These are phyloP conservation scores for Cyathus striatus DNA, from an alignment of 768 basidiomycete species.

Conservation along the genomic window DNA sequence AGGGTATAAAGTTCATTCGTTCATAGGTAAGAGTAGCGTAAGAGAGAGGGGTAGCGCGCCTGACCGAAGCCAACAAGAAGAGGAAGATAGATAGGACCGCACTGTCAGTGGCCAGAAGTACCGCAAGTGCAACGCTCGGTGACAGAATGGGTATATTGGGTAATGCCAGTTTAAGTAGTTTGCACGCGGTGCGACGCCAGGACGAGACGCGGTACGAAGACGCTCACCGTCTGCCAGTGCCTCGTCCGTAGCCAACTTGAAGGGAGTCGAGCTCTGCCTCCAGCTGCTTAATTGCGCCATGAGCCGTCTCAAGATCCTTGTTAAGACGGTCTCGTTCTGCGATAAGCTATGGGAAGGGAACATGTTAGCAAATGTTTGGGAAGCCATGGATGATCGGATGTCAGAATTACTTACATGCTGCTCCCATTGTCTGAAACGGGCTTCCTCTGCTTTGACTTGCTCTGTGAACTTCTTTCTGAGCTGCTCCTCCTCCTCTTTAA, in stretches of 20 bases:
- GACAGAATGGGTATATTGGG: no score
- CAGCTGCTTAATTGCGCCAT: constrained; percentile 86
- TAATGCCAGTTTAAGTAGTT: no score
- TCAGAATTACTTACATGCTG: constrained; percentile 86
- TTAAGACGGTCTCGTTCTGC: constrained; percentile 98
- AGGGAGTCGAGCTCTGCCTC: constrained; percentile 89
- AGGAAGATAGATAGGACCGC: no score
- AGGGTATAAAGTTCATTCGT: no score
- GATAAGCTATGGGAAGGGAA: constrained; percentile 65
- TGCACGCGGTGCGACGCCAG: no score
- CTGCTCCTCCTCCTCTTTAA: constrained; percentile 98
- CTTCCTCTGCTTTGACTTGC: constrained; percentile 98
- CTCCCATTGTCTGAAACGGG: constrained; percentile 98
- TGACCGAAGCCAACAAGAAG: no score
- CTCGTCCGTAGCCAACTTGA: constrained; percentile 79
- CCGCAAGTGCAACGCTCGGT: no score
- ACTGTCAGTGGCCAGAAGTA: no score
- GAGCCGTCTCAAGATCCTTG: constrained; percentile 94
- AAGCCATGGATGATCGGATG: no score
- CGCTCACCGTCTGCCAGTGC: constrained; percentile 58
- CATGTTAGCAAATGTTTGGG: constrained; percentile 9
- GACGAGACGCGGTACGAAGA: no score
- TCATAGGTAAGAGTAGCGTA: no score
- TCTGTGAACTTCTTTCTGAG: constrained; percentile 98
- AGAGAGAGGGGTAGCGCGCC: no score